These are phyloP conservation scores for Tripterygium wilfordii DNA, from an alignment of 177 flowering plant species.

Conservation along the genomic window DNA sequence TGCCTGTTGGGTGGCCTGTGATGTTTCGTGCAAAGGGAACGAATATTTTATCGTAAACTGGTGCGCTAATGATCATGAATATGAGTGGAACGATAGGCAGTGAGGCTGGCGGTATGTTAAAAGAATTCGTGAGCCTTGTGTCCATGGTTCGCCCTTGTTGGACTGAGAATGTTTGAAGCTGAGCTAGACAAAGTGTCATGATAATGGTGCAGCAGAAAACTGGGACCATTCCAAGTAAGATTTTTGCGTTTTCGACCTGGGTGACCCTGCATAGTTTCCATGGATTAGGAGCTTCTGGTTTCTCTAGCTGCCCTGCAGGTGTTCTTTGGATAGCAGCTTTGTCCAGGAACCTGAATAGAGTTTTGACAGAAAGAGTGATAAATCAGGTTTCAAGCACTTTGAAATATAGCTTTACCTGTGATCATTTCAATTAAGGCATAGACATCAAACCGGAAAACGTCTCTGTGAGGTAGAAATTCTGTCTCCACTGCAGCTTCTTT, in stretches of 20 bases:
- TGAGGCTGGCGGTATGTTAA: constrained; percentile 62
- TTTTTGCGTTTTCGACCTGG: constrained; percentile 25
- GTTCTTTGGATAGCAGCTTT: not conserved
- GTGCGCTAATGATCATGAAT: constrained; percentile 3
- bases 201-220: constrained; percentile 75
- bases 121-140: constrained; percentile 21
- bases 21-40: not conserved
- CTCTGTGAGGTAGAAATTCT: constrained; percentile 56
- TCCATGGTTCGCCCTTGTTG: constrained; percentile 67
- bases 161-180: constrained; percentile 71
- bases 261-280: constrained; percentile 2
- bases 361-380: too few species aligned
- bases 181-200: constrained; percentile 65
- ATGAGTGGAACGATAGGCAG: constrained; percentile 63
- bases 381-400: too few species aligned
- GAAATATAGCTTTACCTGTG: too few species aligned
- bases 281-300: not conserved
- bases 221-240: constrained; percentile 49
- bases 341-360: constrained; percentile 1
- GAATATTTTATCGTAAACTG: not conserved
- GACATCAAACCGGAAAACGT: constrained; percentile 42
- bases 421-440: too few species aligned
- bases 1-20: not conserved
- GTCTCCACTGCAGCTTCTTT: constrained; percentile 34
- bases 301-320: not conserved